Percentiles rank a stretch among this genome's conserved stretches.
phyloP scores from a whole-genome alignment of 768 basidiomycete genomes.

The Podaxis rugospora region DNA sequence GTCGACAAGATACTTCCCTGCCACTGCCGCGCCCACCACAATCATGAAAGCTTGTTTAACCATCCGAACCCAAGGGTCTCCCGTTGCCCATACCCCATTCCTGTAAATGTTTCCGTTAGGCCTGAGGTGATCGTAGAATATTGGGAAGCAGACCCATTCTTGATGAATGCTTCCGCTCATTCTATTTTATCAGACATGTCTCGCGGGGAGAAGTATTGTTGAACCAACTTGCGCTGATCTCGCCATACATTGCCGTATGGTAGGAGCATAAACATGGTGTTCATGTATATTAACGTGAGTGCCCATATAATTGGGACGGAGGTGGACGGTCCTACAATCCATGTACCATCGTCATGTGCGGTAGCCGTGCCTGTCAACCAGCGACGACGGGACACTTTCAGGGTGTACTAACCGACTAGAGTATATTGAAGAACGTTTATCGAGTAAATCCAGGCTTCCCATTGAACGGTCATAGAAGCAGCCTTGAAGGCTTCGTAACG shows the following conservation, averaged over 20 bases:
- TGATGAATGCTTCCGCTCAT: neutral
- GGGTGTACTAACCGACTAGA: neutral
- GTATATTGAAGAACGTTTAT: neutral
- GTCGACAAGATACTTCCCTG: conserved; percentile 5
- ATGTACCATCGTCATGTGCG: neutral
- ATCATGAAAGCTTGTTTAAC: neutral
- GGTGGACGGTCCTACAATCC: neutral
- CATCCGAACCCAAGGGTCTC: neutral
- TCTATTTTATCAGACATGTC: neutral
- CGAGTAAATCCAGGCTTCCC: neutral
- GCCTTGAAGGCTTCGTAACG: no score
- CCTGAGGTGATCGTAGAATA: neutral
- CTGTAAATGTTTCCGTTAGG: neutral
- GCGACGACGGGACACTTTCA: neutral
- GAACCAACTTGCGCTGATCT: conserved; percentile 7
- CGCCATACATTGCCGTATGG: conserved; percentile 2
- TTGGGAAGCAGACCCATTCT: neutral
- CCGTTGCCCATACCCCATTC: neutral
- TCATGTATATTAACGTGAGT: neutral
- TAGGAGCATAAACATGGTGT: neutral
- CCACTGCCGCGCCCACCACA: neutral
- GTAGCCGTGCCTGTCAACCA: neutral
- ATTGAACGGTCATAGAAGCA: no score
- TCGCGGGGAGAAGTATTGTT: neutral
- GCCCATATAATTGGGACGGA: neutral